Evolutionary conservation across 108 stramenopile genomes (phyloP), one percentile per base, ranked within the genome.

Genomic region (Skeletonema costatum): DNA sequence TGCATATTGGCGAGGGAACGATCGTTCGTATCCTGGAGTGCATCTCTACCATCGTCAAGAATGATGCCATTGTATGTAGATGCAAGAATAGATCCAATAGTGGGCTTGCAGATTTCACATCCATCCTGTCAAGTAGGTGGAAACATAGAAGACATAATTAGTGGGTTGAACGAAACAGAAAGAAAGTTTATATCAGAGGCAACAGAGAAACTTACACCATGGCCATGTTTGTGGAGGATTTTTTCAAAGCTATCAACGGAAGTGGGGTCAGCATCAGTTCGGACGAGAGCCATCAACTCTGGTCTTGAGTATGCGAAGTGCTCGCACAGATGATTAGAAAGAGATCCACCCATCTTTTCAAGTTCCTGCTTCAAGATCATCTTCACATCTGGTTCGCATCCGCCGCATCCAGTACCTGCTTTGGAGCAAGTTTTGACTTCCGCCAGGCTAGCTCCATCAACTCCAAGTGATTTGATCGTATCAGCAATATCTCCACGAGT

Each of bases 1-100:
- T 97, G 97, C 93, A 97, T 97, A 78, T 97, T 97, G 58, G 91
- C 97, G 36, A 97, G 73, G 59, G 94, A 78, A 39, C 97, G 90
- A 75, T 97, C 97, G 66, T 97, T 97, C 48, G 97, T 97, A 70
- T 97, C 97, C 85, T 94, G 95, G 7, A 96, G 87, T 25, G 87
- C 87, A 50, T 87, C 89, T 19, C 89, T 84, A 33, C 87, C 89
- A n/a, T 87, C 82, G 66, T 87, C 89, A 46, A 97, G 67, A 61
- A 94, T 83, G 66, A 95, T 56, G 9, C 89, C 93, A 80, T 97
- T 97, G 82, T 85, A 70, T 21, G 93, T 75, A 3, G 94, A 95
- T 3, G 97, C 93, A 38, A 97, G 86, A 48, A 97, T 97, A 25
- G 83, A 88, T 12, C 87, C 93, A 38, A 97, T 86, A 16, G 93